Conservation (phyloP, 352 stramenopile species). For the Globisporangium lucens region DNA sequence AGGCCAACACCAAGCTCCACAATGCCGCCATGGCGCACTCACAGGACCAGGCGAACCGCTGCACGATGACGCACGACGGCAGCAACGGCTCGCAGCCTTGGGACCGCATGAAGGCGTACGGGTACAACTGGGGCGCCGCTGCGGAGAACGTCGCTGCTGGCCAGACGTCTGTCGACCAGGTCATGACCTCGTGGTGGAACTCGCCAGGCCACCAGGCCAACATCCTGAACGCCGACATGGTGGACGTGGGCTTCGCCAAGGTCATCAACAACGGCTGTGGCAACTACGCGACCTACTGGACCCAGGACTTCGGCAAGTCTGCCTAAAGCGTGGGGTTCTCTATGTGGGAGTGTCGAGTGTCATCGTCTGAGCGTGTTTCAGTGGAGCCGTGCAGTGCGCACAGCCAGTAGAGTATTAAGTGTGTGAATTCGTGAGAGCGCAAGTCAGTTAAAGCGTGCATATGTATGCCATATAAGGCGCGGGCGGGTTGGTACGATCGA, state of each 20-base stretch:
- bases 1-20: slow-evolving; percentile 33
- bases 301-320: slow-evolving; percentile 18
- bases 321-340: slow-evolving; percentile 4
- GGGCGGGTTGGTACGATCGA: slow-evolving; percentile 16
- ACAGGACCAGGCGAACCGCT: slow-evolving; percentile 37
- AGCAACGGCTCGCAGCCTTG: slow-evolving; percentile 32
- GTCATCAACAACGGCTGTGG: slow-evolving; percentile 16
- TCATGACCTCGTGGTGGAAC: slow-evolving; percentile 58
- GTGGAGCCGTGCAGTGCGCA: not conserved
- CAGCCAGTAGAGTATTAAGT: slow-evolving; percentile 6
- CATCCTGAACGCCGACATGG: slow-evolving; percentile 32
- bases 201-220: slow-evolving; percentile 46
- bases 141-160: slow-evolving; percentile 59
- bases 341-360: not conserved
- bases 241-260: slow-evolving; percentile 19
- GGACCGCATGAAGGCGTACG: slow-evolving; percentile 33
- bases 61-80: slow-evolving; percentile 44
- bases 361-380: slow-evolving; percentile 1
- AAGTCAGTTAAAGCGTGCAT: not conserved
- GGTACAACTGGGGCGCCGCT: slow-evolving; percentile 36
- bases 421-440: not conserved
- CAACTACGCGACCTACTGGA: slow-evolving; percentile 22
- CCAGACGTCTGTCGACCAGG: slow-evolving; percentile 28
- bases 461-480: slow-evolving; percentile 3
- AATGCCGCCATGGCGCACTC: slow-evolving; percentile 40